Base-by-base conservation (phyloP, 192 early-diverging fungal genomes). In the Coemansia sp. region DNA sequence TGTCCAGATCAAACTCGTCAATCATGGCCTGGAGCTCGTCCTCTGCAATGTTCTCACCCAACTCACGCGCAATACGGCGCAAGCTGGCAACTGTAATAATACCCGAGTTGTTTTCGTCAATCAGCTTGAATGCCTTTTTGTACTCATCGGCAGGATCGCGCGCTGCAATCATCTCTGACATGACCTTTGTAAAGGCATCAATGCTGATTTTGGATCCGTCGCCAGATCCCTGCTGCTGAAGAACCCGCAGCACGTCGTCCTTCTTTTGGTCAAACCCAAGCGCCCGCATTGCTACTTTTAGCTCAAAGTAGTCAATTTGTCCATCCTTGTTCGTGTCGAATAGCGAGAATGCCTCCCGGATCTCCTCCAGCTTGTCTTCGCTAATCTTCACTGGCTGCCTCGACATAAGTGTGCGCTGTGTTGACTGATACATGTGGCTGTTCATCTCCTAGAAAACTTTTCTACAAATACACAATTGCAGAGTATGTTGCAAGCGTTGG, bases 1-100 rank as follows among this genome's bases (percentile, higher is more conserved):
- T 86, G 75, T 90, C 87, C 75, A 91, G 61, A 67, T 93, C 92
- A 86, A 93, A 93, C 83, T 93, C 92, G 29, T 93, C 91, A 64
- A 93, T 90, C 92, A 93, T 93, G 4, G 90, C 89, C 65, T 91
- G 86, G 56, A 93, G 71, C 70, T 93, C 92, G 7, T 92, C 90
- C 27, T 93, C 91, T 37, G 88, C 85, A 59, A 93, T 72, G 58
- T 78, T 87, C 71, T 93, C 92, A 25, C 91, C 92, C 58, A 93
- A 84, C 67, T 93, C 92, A 53, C 88, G 87, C 0, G 91, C 91
- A 59, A 92, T 85, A 17, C 91, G 79, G 22, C 87, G 76, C 47
- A 93, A 65, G 67, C 88, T 90, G 10, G 79, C 29, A 27, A 87
- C 76, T 5, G 87, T 85, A 51, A 93, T 93, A 39, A 85, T 75